These are phyloP conservation scores for Hygrophoropsis aurantiaca DNA, from an alignment of 768 basidiomycete genomes.

Conservation along the genomic window DNA sequence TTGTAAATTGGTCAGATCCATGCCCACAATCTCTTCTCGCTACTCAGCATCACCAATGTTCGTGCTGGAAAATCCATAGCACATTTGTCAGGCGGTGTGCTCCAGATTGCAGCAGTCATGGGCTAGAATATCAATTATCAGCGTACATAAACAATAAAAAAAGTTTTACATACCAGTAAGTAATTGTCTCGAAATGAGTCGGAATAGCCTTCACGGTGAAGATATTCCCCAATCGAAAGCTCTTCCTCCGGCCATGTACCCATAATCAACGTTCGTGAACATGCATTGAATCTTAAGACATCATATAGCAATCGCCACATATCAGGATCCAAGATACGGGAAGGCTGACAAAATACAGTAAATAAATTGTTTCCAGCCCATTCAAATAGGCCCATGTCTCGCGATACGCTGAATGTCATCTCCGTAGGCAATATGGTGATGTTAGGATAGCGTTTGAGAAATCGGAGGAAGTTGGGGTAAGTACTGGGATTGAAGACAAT, in stretches of 20 bases:
- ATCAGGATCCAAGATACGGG: constrained; percentile 56
- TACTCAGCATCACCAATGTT: constrained; percentile 46
- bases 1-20: neutral
- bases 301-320: constrained; percentile 79
- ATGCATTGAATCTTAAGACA: constrained; percentile 71
- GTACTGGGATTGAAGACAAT: constrained; percentile 77
- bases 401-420: constrained; percentile 79
- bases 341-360: constrained; percentile 67
- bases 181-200: constrained; percentile 71
- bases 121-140: constrained; percentile 41
- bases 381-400: constrained; percentile 60
- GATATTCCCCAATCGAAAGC: constrained; percentile 53
- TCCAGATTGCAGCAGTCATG: constrained; percentile 83
- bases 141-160: neutral
- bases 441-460: constrained; percentile 48
- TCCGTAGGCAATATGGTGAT: constrained; percentile 58
- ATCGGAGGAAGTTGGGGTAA: constrained; percentile 78
- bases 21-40: neutral
- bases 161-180: constrained; percentile 52
- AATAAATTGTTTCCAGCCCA: constrained; percentile 70
- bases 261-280: constrained; percentile 49
- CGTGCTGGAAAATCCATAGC: constrained; percentile 68
- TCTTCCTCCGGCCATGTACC: constrained; percentile 22
- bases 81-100: constrained; percentile 69
- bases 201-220: constrained; percentile 65